Base-by-base conservation (phyloP, 2,329 filamentous ascomycete species). In the Colletotrichum karsti region DNA sequence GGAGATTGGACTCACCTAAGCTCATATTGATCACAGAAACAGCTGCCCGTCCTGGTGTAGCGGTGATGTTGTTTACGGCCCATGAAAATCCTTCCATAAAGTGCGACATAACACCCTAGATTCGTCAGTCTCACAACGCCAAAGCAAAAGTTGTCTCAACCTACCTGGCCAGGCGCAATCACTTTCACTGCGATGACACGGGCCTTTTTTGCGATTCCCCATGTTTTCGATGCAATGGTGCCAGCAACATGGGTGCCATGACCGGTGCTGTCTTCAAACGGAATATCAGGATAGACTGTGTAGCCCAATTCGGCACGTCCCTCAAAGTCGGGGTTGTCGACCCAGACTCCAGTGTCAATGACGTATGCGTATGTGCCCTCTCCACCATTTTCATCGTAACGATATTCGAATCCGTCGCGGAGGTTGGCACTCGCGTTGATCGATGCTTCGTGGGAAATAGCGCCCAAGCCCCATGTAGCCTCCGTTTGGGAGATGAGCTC, bases 301-400 rank as follows among this genome's bases (percentile, higher is more conserved):
- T 77, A 78, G 2, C 79, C 79, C 20, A 75, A 77, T n/a, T 70
- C 73, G 28, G 82, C 84, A 8, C 83, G 80, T 10, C 80, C 80
- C 48, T 79, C 80, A 41, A 85, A 84, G 37, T 84, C 79, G 51
- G 74, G 35, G 70, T 89, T 86, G 3, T 74, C 66, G 15, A 77
- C 80, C 56, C 80, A 79, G 63, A 89, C 83, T 41, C 87, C 87
- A 0, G 84, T 87, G 73, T 90, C 87, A 60, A 89, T 75, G 50
- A 89, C 76, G 72, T 88, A 90, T 35, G 83, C 78, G 63, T 80
- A 88, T 39, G 76, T 81, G 15, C 75, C 80, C 10, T 73, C 57
- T 10, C 83, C 83, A 13, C 81, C 80, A 15, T 72, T 77, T 5
- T 71, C 62, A 58, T 85, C 79, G 72, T 84, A 84, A 15, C 73